A percentile compares a stretch with the other conserved stretches of the same genome.
These are phyloP conservation scores for Fusarium irregulare DNA, from an alignment of 2,329 filamentous ascomycete genomes.

Conservation along the genomic window DNA sequence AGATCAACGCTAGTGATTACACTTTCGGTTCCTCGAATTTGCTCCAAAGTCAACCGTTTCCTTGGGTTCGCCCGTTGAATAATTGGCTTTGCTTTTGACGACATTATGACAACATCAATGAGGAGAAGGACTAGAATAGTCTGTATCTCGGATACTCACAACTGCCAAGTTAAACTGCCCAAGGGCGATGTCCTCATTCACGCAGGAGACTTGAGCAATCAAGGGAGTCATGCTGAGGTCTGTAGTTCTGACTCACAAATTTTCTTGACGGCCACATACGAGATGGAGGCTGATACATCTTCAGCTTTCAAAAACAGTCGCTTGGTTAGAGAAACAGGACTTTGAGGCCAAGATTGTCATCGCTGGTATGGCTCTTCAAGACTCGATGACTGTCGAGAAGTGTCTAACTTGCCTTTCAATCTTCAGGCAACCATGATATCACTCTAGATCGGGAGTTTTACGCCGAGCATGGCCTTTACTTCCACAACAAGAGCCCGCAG, in stretches of 20 bases:
- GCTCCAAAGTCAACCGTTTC: conserved; percentile 29
- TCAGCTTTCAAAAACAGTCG: conserved; percentile 67
- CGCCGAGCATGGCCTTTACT: conserved; percentile 60
- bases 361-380: conserved; percentile 62
- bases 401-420: conserved; percentile 15
- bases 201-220: conserved; percentile 81
- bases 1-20: conserved; percentile 25
- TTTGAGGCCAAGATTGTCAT: conserved; percentile 79
- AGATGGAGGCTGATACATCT: conserved; percentile 13
- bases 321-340: conserved; percentile 74
- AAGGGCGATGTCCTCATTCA: conserved; percentile 80
- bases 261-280: not conserved
- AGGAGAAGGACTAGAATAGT: conserved; percentile 71
- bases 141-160: conserved; percentile 83
- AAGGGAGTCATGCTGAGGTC: conserved; percentile 70
- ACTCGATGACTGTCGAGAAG: not conserved
- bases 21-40: conserved; percentile 31
- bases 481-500: conserved; percentile 68
- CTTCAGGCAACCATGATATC: conserved; percentile 79
- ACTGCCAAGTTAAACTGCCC: conserved; percentile 72
- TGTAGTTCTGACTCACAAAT: conserved; percentile 3
- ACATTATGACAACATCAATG: conserved; percentile 32
- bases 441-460: conserved; percentile 76
- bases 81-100: conserved; percentile 17
- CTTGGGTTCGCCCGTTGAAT: conserved; percentile 18